Evolutionary conservation across 768 basidiomycete species (phyloP).

Genomic region (Mycena sanguinolenta): DNA sequence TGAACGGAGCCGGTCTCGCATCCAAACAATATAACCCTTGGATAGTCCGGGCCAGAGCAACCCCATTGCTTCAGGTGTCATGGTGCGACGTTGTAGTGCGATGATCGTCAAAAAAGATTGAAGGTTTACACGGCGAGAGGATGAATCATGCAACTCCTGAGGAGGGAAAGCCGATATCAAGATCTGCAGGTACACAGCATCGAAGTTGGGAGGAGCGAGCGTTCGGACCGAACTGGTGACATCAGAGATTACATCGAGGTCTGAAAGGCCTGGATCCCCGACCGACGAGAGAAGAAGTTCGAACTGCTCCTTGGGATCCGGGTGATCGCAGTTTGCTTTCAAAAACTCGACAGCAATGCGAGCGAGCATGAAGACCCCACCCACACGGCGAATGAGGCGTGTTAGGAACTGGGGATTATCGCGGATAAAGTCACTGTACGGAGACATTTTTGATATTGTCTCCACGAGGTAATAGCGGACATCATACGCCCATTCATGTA

Average conservation of each 20-base stretch:
- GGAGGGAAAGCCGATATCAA: slow-evolving; percentile 22
- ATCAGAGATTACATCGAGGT: too few relatives aligned
- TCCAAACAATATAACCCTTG: slow-evolving; percentile 15
- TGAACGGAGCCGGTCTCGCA: slow-evolving; percentile 17
- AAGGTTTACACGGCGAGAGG: neutral
- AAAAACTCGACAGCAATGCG: too few relatives aligned
- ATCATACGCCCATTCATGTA: too few relatives aligned
- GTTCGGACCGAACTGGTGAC: too few relatives aligned
- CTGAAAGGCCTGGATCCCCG: slow-evolving; percentile 8
- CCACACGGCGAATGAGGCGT: too few relatives aligned
- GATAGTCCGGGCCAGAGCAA: neutral
- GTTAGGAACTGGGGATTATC: too few relatives aligned
- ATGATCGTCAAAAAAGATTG: slow-evolving; percentile 12
- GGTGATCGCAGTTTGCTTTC: too few relatives aligned
- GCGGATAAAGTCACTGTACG: too few relatives aligned
- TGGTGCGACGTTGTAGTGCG: neutral
- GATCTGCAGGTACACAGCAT: slow-evolving; percentile 16
- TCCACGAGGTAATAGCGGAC: too few relatives aligned
- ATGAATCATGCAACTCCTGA: neutral
- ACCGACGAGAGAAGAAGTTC: slow-evolving; percentile 14
- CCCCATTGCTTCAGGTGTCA: slow-evolving; percentile 2
- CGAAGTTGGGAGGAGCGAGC: too few relatives aligned
- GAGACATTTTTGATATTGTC: too few relatives aligned
- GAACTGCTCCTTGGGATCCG: slow-evolving; percentile 15
- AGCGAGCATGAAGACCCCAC: too few relatives aligned